phyloP scores from a whole-genome alignment of 2,329 filamentous ascomycete species.

The Coniella vitis region DNA sequence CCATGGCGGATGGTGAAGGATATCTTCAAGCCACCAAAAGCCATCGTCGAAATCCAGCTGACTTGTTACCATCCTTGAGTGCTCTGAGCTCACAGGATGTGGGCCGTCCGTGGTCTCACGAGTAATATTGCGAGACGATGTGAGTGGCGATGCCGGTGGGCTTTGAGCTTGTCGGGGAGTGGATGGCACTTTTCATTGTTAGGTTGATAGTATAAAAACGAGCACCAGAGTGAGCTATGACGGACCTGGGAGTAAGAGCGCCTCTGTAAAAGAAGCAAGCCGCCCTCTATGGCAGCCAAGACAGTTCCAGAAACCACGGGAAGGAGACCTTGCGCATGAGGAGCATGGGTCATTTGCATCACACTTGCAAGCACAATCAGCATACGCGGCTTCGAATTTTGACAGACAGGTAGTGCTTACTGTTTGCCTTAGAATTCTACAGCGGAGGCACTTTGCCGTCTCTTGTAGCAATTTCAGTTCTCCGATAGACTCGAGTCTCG shows the following conservation, averaged over 20 bases:
- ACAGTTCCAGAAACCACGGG: slow-evolving; percentile 39
- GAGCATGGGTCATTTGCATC: slow-evolving; percentile 43
- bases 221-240: background rate
- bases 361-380: slow-evolving; percentile 32
- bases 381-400: slow-evolving; percentile 16
- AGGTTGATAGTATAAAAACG: slow-evolving; percentile 1
- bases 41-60: slow-evolving; percentile 48
- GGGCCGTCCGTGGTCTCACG: slow-evolving; percentile 43
- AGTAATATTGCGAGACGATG: slow-evolving; percentile 42
- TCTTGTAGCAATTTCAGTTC: slow-evolving; percentile 46
- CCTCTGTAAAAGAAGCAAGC: slow-evolving; percentile 39
- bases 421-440: slow-evolving; percentile 38
- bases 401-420: slow-evolving; percentile 28
- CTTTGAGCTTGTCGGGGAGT: slow-evolving; percentile 44
- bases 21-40: slow-evolving; percentile 52
- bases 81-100: slow-evolving; percentile 35
- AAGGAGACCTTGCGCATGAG: slow-evolving; percentile 36
- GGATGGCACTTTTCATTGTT: slow-evolving; percentile 31
- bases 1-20: slow-evolving; percentile 32
- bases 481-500: slow-evolving; percentile 49
- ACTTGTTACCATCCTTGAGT: slow-evolving; percentile 34
- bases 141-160: slow-evolving; percentile 43
- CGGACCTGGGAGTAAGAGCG: slow-evolving; percentile 41
- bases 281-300: slow-evolving; percentile 47
- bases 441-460: slow-evolving; percentile 44